phyloP scores from a whole-genome alignment of 352 stramenopile genomes.

The Pythium chondricola region DNA sequence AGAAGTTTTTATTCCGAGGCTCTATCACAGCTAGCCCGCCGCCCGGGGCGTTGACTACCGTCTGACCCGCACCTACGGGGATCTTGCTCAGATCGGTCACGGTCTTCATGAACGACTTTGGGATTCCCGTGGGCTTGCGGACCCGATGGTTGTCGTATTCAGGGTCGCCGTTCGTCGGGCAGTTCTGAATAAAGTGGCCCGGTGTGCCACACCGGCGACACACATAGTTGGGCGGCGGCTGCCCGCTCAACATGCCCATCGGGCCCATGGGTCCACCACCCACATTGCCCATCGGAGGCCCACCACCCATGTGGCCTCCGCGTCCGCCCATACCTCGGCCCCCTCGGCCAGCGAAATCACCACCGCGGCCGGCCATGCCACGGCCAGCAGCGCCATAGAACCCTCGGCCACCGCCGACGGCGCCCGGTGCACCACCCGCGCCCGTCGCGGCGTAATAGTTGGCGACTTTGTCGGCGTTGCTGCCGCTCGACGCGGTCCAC shows the following conservation, averaged over 20 bases:
- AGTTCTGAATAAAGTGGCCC: conserved; percentile 87
- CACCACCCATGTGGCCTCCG: conserved; percentile 4
- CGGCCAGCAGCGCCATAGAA: too few species aligned
- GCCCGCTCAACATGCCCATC: too few species aligned
- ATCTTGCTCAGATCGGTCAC: conserved; percentile 83
- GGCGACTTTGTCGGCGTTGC: conserved; percentile 71
- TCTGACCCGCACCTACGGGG: conserved; percentile 74
- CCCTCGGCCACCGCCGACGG: too few species aligned
- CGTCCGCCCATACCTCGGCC: conserved; percentile 10
- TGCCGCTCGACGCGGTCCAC: conserved; percentile 67
- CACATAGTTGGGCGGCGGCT: conserved; percentile 78
- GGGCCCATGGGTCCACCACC: conserved; percentile 13
- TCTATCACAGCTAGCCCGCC: conserved; percentile 87
- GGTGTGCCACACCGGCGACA: conserved; percentile 80
- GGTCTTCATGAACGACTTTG: conserved; percentile 86
- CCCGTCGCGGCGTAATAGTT: conserved; percentile 83
- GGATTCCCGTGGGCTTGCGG: conserved; percentile 86
- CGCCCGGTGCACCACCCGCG: too few species aligned
- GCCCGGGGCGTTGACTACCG: conserved; percentile 81
- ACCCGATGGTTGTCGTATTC: conserved; percentile 85
- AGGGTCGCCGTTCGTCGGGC: conserved; percentile 82
- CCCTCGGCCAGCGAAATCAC: conserved; percentile 31
- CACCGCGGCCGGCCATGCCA: conserved; percentile 32
- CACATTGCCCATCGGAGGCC: conserved; percentile 12
- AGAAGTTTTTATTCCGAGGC: conserved; percentile 89